These are phyloP conservation scores for Diplocarpon rosae DNA, from an alignment of 2,329 filamentous ascomycete species.

Conservation along the genomic window DNA sequence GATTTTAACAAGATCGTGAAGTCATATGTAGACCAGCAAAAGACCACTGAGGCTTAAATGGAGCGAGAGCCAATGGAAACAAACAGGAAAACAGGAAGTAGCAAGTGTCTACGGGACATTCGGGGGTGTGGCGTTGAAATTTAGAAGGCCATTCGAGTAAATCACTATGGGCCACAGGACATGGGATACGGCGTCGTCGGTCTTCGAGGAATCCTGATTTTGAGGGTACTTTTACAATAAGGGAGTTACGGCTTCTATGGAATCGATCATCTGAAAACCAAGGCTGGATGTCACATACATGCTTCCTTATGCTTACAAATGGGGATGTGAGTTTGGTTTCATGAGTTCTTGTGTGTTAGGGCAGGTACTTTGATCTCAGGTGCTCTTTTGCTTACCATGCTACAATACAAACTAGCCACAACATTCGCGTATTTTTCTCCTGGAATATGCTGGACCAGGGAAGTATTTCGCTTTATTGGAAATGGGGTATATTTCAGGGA, in stretches of 20 bases:
- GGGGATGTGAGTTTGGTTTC: not conserved
- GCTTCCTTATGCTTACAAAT: not conserved
- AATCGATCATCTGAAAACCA: not conserved
- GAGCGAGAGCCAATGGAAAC: conserved; percentile 4
- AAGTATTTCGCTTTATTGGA: too few relatives aligned
- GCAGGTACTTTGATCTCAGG: too few relatives aligned
- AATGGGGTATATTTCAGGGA: too few relatives aligned
- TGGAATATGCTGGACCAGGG: too few relatives aligned
- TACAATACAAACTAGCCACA: too few relatives aligned
- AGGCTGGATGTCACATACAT: not conserved
- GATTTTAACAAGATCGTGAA: conserved; percentile 76
- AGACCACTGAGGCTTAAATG: conserved; percentile 4
- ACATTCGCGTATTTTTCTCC: too few relatives aligned
- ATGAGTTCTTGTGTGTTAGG: too few relatives aligned
- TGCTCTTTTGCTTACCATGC: too few relatives aligned
- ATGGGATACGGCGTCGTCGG: conserved; percentile 5
- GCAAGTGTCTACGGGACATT: conserved; percentile 7
- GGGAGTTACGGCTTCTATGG: not conserved
- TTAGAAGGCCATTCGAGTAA: conserved; percentile 7
- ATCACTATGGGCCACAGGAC: conserved; percentile 4
- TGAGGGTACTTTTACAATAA: not conserved
- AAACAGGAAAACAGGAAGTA: conserved; percentile 1
- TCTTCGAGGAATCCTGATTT: not conserved
- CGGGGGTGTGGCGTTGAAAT: conserved; percentile 6
- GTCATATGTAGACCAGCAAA: conserved; percentile 37